Conservation (phyloP, 208 protist species). For the Leishmania mexicana region DNA sequence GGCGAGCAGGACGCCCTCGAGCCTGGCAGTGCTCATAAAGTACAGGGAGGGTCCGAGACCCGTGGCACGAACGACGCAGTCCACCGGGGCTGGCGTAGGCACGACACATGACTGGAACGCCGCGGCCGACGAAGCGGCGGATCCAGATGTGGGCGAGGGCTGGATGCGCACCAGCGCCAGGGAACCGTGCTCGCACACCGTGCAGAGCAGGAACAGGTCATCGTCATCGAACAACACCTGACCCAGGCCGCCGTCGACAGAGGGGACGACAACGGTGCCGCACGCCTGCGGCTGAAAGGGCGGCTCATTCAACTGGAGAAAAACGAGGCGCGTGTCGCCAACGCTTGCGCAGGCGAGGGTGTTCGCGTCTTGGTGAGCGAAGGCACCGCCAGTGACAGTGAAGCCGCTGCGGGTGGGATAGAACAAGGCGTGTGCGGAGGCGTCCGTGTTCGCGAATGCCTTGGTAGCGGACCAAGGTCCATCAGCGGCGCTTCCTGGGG, state of each 20-base stretch:
- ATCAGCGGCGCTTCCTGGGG: background rate
- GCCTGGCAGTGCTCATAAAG: constrained; percentile 43
- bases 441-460: background rate
- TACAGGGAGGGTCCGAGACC: constrained; percentile 70
- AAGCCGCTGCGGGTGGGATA: constrained; percentile 50
- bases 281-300: constrained; percentile 24
- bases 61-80: constrained; percentile 41
- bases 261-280: constrained; percentile 31
- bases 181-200: constrained; percentile 42
- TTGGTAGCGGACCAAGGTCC: background rate
- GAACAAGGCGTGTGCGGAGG: constrained; percentile 57
- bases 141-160: constrained; percentile 4
- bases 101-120: constrained; percentile 30
- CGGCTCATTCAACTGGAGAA: constrained; percentile 57
- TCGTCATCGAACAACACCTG: constrained; percentile 65
- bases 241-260: constrained; percentile 61
- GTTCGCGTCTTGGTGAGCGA: constrained; percentile 54
- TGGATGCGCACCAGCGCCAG: constrained; percentile 51
- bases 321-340: constrained; percentile 46
- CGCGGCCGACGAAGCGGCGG: constrained; percentile 6
- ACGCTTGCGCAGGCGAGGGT: constrained; percentile 66
- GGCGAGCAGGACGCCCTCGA: constrained; percentile 76
- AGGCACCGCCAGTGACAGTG: constrained; percentile 49
- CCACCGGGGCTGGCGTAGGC: constrained; percentile 58
- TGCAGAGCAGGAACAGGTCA: constrained; percentile 67